A percentile compares a stretch with the other conserved stretches of the same genome.
Conservation (phyloP, 2,329 filamentous ascomycete species). For the Claviceps sp. region DNA sequence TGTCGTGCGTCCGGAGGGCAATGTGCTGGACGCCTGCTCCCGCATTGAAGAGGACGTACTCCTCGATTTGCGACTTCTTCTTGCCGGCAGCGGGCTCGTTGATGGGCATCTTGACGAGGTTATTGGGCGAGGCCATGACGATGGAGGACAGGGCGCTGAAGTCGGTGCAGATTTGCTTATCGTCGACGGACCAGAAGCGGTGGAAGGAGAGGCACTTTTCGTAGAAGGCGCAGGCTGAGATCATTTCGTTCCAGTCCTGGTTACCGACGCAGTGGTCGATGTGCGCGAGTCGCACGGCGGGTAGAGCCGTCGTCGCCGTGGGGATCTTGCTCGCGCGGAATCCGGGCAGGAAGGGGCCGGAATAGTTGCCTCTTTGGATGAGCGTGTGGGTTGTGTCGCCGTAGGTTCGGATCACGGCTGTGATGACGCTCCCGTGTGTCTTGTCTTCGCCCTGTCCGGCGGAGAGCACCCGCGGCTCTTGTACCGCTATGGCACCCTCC, state of each 20-base stretch:
- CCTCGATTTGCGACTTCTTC: conserved; percentile 88
- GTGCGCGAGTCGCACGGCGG: conserved; percentile 51
- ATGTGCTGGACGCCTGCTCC: conserved; percentile 91
- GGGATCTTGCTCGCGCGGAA: conserved; percentile 45
- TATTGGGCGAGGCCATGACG: conserved; percentile 79
- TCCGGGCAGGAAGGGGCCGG: conserved; percentile 69
- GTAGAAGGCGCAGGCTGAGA: conserved; percentile 56
- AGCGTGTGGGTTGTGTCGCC: conserved; percentile 93
- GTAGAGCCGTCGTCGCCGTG: conserved; percentile 33
- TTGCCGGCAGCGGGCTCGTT: conserved; percentile 88
- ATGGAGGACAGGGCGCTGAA: conserved; percentile 80
- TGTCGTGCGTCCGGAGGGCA: conserved; percentile 69
- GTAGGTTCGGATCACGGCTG: conserved; percentile 79
- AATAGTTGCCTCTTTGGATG: conserved; percentile 58
- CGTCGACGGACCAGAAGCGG: conserved; percentile 94
- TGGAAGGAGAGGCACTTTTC: conserved; percentile 85
- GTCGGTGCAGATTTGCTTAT: conserved; percentile 83
- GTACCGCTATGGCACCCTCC: conserved; percentile 48
- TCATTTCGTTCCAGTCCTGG: conserved; percentile 89
- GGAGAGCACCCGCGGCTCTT: conserved; percentile 36
- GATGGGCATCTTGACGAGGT: conserved; percentile 93
- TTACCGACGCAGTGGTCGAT: conserved; percentile 98
- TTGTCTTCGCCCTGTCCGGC: conserved; percentile 30
- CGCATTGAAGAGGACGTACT: conserved; percentile 81
- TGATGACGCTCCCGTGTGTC: conserved; percentile 51